A percentile compares a stretch with the other conserved stretches of the same genome.
phyloP scores from a whole-genome alignment of 2,329 filamentous ascomycete species.

The Phyllosticta citriasiana region DNA sequence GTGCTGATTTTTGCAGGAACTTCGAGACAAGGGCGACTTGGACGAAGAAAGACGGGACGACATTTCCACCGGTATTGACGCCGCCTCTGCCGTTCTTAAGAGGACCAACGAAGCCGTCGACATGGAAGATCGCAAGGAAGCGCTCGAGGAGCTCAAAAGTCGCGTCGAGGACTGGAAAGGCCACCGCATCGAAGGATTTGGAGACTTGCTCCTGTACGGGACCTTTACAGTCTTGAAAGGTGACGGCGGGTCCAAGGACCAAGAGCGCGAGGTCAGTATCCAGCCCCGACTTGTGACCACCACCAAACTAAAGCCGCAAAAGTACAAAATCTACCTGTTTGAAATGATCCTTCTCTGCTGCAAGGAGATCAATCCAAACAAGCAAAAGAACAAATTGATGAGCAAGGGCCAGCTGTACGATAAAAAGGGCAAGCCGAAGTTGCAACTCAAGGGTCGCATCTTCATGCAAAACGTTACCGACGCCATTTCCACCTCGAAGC shows the following conservation, averaged over 20 bases:
- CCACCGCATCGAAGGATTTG: constrained; percentile 83
- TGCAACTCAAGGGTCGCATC: constrained; percentile 92
- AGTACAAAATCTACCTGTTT: constrained; percentile 98
- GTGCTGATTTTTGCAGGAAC: constrained; percentile 46
- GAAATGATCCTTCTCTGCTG: constrained; percentile 92
- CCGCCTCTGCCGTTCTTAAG: constrained; percentile 69
- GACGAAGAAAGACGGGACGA: constrained; percentile 62
- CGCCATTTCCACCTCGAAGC: constrained; percentile 76
- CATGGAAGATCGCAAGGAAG: constrained; percentile 73
- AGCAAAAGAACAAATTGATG: constrained; percentile 58
- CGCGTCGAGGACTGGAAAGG: constrained; percentile 97
- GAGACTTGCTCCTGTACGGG: constrained; percentile 76
- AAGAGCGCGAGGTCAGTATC: constrained; percentile 71
- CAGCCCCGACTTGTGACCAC: constrained; percentile 5
- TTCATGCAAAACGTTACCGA: constrained; percentile 99
- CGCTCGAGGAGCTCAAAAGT: constrained; percentile 67
- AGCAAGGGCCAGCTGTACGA: constrained; percentile 64
- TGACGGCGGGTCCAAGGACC: constrained; percentile 69
- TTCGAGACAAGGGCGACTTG: constrained; percentile 72
- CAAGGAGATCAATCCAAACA: constrained; percentile 84
- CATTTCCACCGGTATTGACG: constrained; percentile 65
- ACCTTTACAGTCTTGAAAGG: constrained; percentile 84
- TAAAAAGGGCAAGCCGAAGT: constrained; percentile 61
- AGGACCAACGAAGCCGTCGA: constrained; percentile 88
- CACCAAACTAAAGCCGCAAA: constrained; percentile 2